Evolutionary conservation across 495 filamentous ascomycete species (phyloP), one percentile per base, ranked within the genome.

Genomic region (Sabuloglossum arenarium): DNA sequence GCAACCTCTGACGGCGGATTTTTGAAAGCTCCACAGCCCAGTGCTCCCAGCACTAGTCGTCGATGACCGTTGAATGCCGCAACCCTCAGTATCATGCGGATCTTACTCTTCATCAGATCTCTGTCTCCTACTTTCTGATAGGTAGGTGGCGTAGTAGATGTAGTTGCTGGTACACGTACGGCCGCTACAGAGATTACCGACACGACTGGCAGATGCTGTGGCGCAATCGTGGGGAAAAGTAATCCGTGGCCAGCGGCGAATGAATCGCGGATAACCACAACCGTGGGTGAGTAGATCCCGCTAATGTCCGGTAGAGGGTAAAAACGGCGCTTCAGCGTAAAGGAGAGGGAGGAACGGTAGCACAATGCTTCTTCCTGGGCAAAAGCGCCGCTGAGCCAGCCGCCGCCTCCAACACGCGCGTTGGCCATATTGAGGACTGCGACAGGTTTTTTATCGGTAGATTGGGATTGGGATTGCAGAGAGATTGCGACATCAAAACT

Each of bases 311-410:
- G 68, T 23, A 84, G 58, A 0, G 79, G 77, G 61, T 85, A 85
- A 57, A 72, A 79, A 2, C 66, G 58, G 10, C 64, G 61, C 14
- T 72, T 71, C 0, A 87, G 72, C 0, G 73, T 74, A 14, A 67
- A 61, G 25, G 60, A 67, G 11, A 85, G 72, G 3, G 75, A 80
- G 58, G 74, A 79, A 39, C 79, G 76, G 61, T 75, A 80, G 64
- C 75, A 84, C n/a, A 84, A 64, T 1, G 74, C 71, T 65, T 83
- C 80, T 62, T 85, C 82, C 62, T 84, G 81, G 1, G 80, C 79
- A 30, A 68, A 62, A 5, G 74, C 58, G 14, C 78, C 79, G 6
- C 67, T 60, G 1, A 71, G 59, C 73, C 74, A 84, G n/a, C 74
- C 76, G 12, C 81, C 79, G 16, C 78, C 80, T 12, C 70, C 62